phyloP scores from a whole-genome alignment of 371 early-diverging fungal species.

The Mucor saturninus region DNA sequence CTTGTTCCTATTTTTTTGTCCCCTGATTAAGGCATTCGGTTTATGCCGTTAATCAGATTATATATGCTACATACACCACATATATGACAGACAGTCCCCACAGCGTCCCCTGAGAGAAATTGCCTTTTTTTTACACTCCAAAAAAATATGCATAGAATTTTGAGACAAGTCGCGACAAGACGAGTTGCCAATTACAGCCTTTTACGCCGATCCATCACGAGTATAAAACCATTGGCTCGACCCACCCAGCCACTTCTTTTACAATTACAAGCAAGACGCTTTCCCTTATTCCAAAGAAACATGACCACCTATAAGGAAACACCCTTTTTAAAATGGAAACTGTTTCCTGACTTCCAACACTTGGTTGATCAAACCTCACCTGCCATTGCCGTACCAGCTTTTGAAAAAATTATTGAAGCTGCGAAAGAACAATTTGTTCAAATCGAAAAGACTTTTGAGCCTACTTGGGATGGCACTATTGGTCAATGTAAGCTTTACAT shows the following conservation, averaged over 20 bases:
- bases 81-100: too few species aligned
- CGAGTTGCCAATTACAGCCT: constrained; percentile 18
- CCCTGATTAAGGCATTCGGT: too few species aligned
- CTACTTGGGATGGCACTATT: constrained; percentile 69
- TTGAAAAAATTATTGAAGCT: constrained; percentile 49
- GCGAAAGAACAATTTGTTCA: constrained; percentile 53
- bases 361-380: constrained; percentile 45
- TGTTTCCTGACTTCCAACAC: constrained; percentile 62
- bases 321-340: constrained; percentile 55
- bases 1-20: too few species aligned
- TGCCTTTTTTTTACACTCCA: too few species aligned
- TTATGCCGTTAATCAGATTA: too few species aligned
- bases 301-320: constrained; percentile 24
- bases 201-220: constrained; percentile 21
- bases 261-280: constrained; percentile 6
- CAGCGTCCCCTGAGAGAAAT: too few species aligned
- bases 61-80: too few species aligned
- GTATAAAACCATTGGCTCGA: background rate
- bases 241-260: background rate
- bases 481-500: constrained; percentile 51
- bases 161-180: constrained; percentile 6
- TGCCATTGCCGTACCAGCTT: constrained; percentile 58
- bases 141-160: constrained; percentile 21
- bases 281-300: background rate
- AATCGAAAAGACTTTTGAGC: constrained; percentile 57